phyloP scores from a whole-genome alignment of 371 early-diverging fungal species.

The Mucor irregularis region DNA sequence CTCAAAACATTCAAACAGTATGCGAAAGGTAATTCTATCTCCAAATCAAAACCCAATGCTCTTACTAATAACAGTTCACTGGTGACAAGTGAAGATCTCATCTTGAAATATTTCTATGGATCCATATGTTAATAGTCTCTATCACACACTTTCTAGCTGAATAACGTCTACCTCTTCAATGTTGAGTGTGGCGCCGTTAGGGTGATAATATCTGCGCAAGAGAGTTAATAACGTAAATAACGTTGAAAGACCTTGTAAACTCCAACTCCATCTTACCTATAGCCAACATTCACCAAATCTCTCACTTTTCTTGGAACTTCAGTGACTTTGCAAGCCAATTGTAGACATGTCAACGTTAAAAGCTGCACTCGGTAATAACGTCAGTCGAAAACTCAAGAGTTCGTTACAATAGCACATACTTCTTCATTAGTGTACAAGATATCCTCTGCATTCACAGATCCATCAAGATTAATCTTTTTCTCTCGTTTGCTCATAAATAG shows the following conservation, averaged over 20 bases:
- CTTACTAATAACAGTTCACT: constrained; percentile 48
- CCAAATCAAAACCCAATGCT: constrained; percentile 48
- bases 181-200: constrained; percentile 35
- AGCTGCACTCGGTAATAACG: constrained; percentile 22
- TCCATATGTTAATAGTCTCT: neutral
- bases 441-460: constrained; percentile 18
- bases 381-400: neutral
- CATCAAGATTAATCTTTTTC: constrained; percentile 13
- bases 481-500: constrained; percentile 28
- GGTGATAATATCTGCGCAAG: constrained; percentile 38
- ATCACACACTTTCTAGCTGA: neutral
- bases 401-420: too few relatives aligned
- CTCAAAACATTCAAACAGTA: constrained; percentile 45
- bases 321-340: constrained; percentile 57
- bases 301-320: constrained; percentile 59
- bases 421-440: constrained; percentile 36
- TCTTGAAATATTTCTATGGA: constrained; percentile 39
- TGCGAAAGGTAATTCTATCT: constrained; percentile 49
- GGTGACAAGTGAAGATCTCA: constrained; percentile 47
- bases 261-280: constrained; percentile 24
- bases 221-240: neutral
- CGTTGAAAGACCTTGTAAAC: neutral
- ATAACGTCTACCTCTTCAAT: constrained; percentile 33
- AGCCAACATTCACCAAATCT: constrained; percentile 60
- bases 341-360: constrained; percentile 52